These are phyloP conservation scores for Coniophora puteana DNA, from an alignment of 1,284 basidiomycete species.

Conservation along the genomic window DNA sequence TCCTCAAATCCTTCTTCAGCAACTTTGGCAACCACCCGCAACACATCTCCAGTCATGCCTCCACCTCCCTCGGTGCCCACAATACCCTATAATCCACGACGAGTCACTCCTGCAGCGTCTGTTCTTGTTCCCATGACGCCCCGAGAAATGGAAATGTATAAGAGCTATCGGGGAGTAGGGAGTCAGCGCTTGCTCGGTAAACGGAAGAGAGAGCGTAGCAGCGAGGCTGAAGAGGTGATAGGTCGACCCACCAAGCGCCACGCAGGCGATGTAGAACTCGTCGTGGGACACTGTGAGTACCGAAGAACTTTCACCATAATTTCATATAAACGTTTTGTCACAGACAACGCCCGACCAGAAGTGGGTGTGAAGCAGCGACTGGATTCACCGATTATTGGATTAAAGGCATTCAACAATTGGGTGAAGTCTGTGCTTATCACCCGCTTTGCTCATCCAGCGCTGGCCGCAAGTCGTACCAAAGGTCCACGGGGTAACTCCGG, in stretches of 20 bases:
- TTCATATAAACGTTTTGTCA: neutral
- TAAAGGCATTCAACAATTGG: conserved; percentile 99
- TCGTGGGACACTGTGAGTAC: conserved; percentile 69
- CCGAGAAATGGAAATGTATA: conserved; percentile 60
- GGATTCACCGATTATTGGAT: conserved; percentile 93
- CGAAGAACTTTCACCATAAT: conserved; percentile 3
- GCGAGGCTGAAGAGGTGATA: conserved; percentile 34
- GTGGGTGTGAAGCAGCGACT: conserved; percentile 82
- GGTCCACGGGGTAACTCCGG: conserved; percentile 42
- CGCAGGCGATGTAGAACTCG: conserved; percentile 61
- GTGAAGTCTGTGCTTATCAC: conserved; percentile 94
- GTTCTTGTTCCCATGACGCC: conserved; percentile 63
- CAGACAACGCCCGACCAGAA: conserved; percentile 92
- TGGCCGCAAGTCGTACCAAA: conserved; percentile 37
- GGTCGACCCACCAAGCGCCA: conserved; percentile 48
- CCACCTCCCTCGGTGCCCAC: conserved; percentile 26
- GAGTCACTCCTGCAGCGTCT: conserved; percentile 56
- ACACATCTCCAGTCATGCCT: conserved; percentile 23
- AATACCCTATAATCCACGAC: conserved; percentile 62
- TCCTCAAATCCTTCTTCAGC: conserved; percentile 25
- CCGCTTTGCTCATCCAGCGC: conserved; percentile 71
- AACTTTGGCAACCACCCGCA: conserved; percentile 18
- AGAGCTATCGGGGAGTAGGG: conserved; percentile 54
- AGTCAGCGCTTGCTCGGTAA: conserved; percentile 49
- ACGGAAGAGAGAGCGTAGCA: conserved; percentile 50